Evolutionary conservation across 2,329 filamentous ascomycete genomes (phyloP).

Genomic region (Trichoderma endophyticum): DNA sequence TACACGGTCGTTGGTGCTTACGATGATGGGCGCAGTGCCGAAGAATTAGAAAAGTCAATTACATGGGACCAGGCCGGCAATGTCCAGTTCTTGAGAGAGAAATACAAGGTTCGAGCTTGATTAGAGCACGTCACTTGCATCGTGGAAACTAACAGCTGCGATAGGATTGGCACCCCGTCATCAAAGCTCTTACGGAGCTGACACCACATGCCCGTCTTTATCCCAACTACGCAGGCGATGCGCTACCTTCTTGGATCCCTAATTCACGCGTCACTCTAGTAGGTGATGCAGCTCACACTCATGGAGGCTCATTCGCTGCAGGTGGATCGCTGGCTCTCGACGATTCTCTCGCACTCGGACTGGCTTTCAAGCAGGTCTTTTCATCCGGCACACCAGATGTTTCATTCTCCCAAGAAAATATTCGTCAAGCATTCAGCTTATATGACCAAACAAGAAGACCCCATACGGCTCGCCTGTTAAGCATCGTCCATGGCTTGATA

Average conservation of each 20-base stretch:
- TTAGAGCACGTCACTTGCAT: neutral
- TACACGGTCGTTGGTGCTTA: conserved; percentile 43
- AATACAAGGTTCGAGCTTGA: conserved; percentile 26
- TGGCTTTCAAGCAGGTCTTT: conserved; percentile 3
- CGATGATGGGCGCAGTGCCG: conserved; percentile 34
- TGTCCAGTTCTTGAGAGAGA: conserved; percentile 33
- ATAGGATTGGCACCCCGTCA: conserved; percentile 39
- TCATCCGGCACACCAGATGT: neutral
- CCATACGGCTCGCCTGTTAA: conserved; percentile 16
- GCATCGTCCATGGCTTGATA: conserved; percentile 15
- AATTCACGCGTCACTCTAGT: conserved; percentile 30
- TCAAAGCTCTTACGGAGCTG: conserved; percentile 37
- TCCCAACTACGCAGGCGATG: conserved; percentile 40
- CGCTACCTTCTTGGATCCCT: conserved; percentile 38
- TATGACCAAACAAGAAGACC: conserved; percentile 21
- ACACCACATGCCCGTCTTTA: conserved; percentile 41
- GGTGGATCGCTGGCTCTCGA: conserved; percentile 39
- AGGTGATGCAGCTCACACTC: conserved; percentile 40
- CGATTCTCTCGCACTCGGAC: conserved; percentile 27
- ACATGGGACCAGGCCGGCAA: conserved; percentile 39
- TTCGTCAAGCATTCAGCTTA: neutral
- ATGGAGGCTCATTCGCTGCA: conserved; percentile 39
- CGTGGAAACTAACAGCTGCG: neutral
- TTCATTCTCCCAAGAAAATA: neutral
- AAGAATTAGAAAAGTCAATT: conserved; percentile 29